These are phyloP conservation scores for Prunus mongolica DNA, from an alignment of 306 rosid species.

Conservation along the genomic window DNA sequence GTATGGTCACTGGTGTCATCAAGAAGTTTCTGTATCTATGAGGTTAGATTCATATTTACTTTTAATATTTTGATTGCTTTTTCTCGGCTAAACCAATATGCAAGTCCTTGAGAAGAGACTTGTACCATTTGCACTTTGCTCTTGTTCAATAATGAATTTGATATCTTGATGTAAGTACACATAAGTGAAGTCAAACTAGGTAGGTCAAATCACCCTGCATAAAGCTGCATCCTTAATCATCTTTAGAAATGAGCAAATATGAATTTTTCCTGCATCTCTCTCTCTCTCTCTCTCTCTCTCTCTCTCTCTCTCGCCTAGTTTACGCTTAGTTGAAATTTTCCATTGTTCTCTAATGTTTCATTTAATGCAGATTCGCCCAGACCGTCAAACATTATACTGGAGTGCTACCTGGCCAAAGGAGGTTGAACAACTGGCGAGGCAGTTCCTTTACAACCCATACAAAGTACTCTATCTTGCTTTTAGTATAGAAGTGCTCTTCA, in stretches of 20 bases:
- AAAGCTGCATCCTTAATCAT: not conserved
- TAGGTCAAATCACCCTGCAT: not conserved
- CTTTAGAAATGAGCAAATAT: not conserved
- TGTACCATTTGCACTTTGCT: no score
- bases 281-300: not conserved
- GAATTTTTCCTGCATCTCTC: not conserved
- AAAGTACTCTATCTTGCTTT: conserved; percentile 42
- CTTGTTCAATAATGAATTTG: not conserved
- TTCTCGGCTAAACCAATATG: no score
- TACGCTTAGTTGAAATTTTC: not conserved
- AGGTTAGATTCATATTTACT: not conserved
- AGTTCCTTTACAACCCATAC: conserved; percentile 91
- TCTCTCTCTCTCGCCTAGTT: not conserved
- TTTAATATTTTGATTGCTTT: no score
- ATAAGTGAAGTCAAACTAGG: not conserved
- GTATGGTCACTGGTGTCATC: not conserved
- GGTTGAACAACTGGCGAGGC: conserved; percentile 81
- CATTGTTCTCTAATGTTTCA: conserved; percentile 11
- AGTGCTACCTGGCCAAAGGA: conserved; percentile 99
- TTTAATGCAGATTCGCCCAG: conserved; percentile 73
- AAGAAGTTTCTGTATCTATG: not conserved
- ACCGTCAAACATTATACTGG: conserved; percentile 95
- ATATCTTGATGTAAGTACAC: not conserved
- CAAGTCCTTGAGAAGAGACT: no score
- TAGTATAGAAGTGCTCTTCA: not conserved